Evolutionary conservation across 495 filamentous ascomycete genomes (phyloP), one percentile per base, ranked within the genome.

Genomic region (Annulohypoxylon moriforme): DNA sequence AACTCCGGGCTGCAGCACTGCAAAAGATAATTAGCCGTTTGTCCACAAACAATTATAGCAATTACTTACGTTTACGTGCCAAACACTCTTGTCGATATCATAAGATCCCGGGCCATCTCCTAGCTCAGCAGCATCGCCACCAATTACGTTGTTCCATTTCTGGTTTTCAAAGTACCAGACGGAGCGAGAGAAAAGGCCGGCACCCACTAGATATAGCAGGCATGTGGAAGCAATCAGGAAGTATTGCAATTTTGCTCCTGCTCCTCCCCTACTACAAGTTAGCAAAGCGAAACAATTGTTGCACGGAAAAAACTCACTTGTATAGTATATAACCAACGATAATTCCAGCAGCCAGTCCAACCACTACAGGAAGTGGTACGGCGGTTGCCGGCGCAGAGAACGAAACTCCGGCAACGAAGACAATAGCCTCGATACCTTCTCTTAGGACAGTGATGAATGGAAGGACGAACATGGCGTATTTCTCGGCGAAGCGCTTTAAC

Each of bases 41-140:
- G 7, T 31, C 11, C 9, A 1, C 46, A 56, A 4, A 33, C 16
- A 5, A 20, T 22, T 44, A 4, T 18, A 58, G 22, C 3, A n/a
- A 42, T 22, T 24, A 83, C 89, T 77, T 80, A 90, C 88, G 74
- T 97, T 96, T 55, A 97, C 89, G 75, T 98, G 94, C 94, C 94
- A 97, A 2, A 97, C 93, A 52, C 89, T 94, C 69, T 89, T 81
- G 27, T 85, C 83, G 69, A 97, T 95, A 76, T 97, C 90, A 80
- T 98, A 98, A 0, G 93, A 96, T 3, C 94, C 94, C 0, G 94
- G 86, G 0, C 94, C 94, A 9, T 86, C 77, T 2, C 94, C 94
- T 1, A 86, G 82, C 76, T 96, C 94, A 0, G 87, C 83, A 2
- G 88, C 88, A 78, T 97, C 94, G 9, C 89, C 87, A 14, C 94